Base-by-base conservation (phyloP, 805 yeast species). In the Schwanniomyces pseudopolymorphus region DNA sequence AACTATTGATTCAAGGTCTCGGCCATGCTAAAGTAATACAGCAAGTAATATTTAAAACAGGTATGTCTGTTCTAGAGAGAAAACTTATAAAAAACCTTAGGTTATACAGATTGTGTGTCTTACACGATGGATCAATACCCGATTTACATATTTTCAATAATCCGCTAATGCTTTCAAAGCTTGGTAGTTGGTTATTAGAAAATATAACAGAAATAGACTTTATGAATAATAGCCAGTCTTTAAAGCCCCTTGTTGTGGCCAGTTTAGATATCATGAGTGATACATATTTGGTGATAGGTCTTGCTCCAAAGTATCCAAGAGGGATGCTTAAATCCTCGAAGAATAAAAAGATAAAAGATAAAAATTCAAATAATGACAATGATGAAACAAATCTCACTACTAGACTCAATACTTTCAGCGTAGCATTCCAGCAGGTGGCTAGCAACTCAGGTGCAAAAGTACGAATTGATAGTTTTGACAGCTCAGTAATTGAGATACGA, bases 181-280 rank as follows among this genome's bases (percentile, higher is more conserved):
- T 94, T 21, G 98, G 97, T 0, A 79, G 83, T 48, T 95, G 99
- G 99, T 74, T 94, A 3, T 70, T 89, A 39, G 98, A 95, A 60
- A 85, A 89, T 49, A 85, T 92, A 55, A 85, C 95, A 3, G 97
- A 90, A 60, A 68, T 85, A 14, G 91, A 87, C 51, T 64, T 72
- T 40, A 55, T 64, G 45, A 60, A 69, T 44, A 52, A 51, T 19
- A 72, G 72, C 45, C 64, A 60, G 39, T 59, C 69, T 3, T 67
- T 87, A 36, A 68, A 87, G 44, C 98, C 99, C 1, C 69, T 92
- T 55, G 94, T 92, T 1, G 76, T 94, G 26, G 97, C 97, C 0
- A 79, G 94, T 36, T 75, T 89, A 45, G 90, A 91, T 62, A 80
- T 77, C 33, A 70, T 74, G 10, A 80, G 88, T 3, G 87, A 85